phyloP scores from a whole-genome alignment of 2,329 filamentous ascomycete species.

The Didymellaceae sp. region DNA sequence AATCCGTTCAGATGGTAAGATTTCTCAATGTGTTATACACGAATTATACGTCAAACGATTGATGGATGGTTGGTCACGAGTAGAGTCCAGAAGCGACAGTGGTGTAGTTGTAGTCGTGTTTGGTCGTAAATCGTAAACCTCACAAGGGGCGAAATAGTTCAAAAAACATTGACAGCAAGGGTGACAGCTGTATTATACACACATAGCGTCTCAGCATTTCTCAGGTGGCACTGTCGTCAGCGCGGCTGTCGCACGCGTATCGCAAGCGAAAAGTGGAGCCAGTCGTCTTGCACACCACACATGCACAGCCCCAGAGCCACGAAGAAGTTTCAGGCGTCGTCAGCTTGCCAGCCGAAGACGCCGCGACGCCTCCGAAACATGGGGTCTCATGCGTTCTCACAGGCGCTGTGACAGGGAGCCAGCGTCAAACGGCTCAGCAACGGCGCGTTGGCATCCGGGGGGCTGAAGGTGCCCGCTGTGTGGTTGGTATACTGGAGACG shows the following conservation, averaged over 20 bases:
- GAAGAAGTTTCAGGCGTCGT: slow-evolving; percentile 46
- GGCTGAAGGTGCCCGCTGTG: slow-evolving; percentile 11
- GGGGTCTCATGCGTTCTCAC: slow-evolving; percentile 14
- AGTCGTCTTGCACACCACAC: slow-evolving; percentile 19
- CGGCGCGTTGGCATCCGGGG: slow-evolving; percentile 11
- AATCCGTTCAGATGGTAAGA: not conserved
- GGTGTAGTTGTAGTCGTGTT: not conserved
- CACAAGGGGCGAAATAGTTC: slow-evolving; percentile 10
- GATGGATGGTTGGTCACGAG: slow-evolving; percentile 1
- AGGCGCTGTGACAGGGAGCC: not conserved
- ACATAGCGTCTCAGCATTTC: not conserved
- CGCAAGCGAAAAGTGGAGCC: slow-evolving; percentile 15
- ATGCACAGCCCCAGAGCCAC: slow-evolving; percentile 33
- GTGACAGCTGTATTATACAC: slow-evolving; percentile 14
- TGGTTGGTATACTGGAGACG: slow-evolving; percentile 9
- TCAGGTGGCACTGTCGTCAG: slow-evolving; percentile 10
- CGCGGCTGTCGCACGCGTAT: slow-evolving; percentile 16
- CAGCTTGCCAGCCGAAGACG: slow-evolving; percentile 31
- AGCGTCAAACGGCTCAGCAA: slow-evolving; percentile 2
- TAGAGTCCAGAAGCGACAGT: slow-evolving; percentile 14
- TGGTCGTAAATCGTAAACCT: slow-evolving; percentile 2
- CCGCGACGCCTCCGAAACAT: slow-evolving; percentile 40
- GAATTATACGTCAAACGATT: not conserved
- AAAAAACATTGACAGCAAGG: slow-evolving; percentile 9
- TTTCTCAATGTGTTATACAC: not conserved